These are phyloP conservation scores for Penicillium brasilianum DNA, from an alignment of 2,329 filamentous ascomycete genomes.

Conservation along the genomic window DNA sequence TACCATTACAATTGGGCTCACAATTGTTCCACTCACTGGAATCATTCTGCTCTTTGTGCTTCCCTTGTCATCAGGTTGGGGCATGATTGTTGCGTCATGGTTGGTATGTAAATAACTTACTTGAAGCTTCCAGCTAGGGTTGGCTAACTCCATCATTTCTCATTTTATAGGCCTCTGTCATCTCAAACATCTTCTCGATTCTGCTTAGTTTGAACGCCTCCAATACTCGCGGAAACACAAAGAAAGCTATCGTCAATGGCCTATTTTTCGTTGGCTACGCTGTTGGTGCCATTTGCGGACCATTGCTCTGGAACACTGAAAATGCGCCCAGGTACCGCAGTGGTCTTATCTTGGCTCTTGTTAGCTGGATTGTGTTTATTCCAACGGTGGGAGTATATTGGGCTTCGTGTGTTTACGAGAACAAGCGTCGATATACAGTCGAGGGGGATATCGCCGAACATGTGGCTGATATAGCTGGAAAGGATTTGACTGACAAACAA, in stretches of 20 bases:
- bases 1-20: slow-evolving; percentile 47
- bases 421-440: slow-evolving; percentile 23
- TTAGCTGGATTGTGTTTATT: slow-evolving; percentile 51
- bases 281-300: slow-evolving; percentile 50
- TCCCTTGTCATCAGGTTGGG: slow-evolving; percentile 50
- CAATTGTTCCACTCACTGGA: slow-evolving; percentile 51
- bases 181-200: no score
- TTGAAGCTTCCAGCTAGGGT: slow-evolving; percentile 26
- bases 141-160: no score
- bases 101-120: slow-evolving; percentile 43
- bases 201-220: slow-evolving; percentile 50
- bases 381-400: slow-evolving; percentile 43
- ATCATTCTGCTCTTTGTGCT: slow-evolving; percentile 52
- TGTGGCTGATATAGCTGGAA: not conserved
- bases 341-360: slow-evolving; percentile 52
- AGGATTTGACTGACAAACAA: slow-evolving; percentile 12
- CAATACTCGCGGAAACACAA: slow-evolving; percentile 58
- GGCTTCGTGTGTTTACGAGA: slow-evolving; percentile 43
- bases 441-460: slow-evolving; percentile 1
- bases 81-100: slow-evolving; percentile 55
- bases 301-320: slow-evolving; percentile 50
- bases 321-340: slow-evolving; percentile 49
- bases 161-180: no score
- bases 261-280: slow-evolving; percentile 58
- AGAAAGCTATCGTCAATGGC: slow-evolving; percentile 52